Evolutionary conservation across 495 filamentous ascomycete species (phyloP), one percentile per base, ranked within the genome.

Genomic region (Xylaria palmicola): DNA sequence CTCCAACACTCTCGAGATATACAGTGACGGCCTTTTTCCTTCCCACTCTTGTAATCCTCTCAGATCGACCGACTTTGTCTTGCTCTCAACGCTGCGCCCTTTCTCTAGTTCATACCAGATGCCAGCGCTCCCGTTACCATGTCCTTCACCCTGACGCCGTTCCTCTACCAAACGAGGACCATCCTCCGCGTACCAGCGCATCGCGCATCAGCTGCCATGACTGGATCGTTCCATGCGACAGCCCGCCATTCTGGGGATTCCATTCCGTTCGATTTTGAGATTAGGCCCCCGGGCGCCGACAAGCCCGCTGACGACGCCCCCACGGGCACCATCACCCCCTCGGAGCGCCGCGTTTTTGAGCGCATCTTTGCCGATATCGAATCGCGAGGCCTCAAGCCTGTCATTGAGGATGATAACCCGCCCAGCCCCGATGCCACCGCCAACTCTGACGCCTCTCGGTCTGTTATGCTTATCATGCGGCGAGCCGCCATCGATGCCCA

Each of bases 151-250:
- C 61, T 83, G 6, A 68, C 82, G 12, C 84, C 88, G 0, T 90
- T 91, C 49, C 81, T 92, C 7, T 91, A 90, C 69, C 85, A 88
- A 55, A 90, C 88, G n/a, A 77, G 77, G 57, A 88, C 87, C 0
- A 75, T 90, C 6, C 74, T 77, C 52, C 71, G 71, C 50, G 49
- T 72, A 10, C 65, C 57, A 24, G 62, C 65, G 52, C 37, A 48
- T 15, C 65, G 62, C 59, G 53, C 60, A 13, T 19, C 60, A 15
- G 17, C 56, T n/a, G 34, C 49, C 9, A 55, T 70, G 29, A 48
- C 43, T 32, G 67, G 67, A 13, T 64, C 62, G 1, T 40, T 71
- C 4, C 65, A 72, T 57, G 50, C 34, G 15, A 64, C 60, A 5
- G 13, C 27, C 9, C 59, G 62, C 9, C 56, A 39, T 55, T 27